Base-by-base conservation (phyloP, 1,284 basidiomycete species). In the Wolfiporia cocos region DNA sequence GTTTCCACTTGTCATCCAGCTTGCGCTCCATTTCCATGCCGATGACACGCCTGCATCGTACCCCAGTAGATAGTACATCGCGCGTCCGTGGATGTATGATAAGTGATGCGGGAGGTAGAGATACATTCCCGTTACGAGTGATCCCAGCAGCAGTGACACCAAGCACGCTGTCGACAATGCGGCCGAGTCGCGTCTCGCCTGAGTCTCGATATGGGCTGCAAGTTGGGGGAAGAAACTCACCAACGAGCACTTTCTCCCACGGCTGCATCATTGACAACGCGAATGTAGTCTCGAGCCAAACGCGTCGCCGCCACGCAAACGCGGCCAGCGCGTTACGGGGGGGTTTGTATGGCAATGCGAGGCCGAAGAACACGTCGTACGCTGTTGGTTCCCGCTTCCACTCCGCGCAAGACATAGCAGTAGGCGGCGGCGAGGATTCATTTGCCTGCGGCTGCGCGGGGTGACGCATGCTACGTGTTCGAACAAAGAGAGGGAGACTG, bases 191-290 rank as follows among this genome's bases (percentile, higher is more conserved):
- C n/a, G n/a, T n/a, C n/a, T n/a, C n/a, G n/a, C n/a, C n/a, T n/a
- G n/a, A n/a, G n/a, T n/a, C n/a, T n/a, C n/a, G n/a, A n/a, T n/a
- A n/a, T n/a, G n/a, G n/a, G n/a, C n/a, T n/a, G n/a, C n/a, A n/a
- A 19, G 28, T 26, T 28, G 31, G 22, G n/a, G 15, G 28, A 42
- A 30, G 4, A 9, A 26, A 66, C 75, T 56, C 49, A 77, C 76
- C 52, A 43, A 71, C 66, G 33, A 77, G 61, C 38, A 76, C 49
- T 56, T 77, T 77, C 65, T 78, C 77, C 77, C 76, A 79, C 44
- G 74, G 70, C 52, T 79, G 75, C 43, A 79, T 58, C 49, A 76
- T 66, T 14, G 68, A 69, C 34, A 77, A 62, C 15, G 65, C 76
- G 49, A 71, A 74, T 0, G 75, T 77, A 2, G 66, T 63, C 59